A percentile compares a stretch with the other conserved stretches of the same genome.
Evolutionary conservation across 2,329 filamentous ascomycete species (phyloP).

Genomic region (Polychaeton citri): DNA sequence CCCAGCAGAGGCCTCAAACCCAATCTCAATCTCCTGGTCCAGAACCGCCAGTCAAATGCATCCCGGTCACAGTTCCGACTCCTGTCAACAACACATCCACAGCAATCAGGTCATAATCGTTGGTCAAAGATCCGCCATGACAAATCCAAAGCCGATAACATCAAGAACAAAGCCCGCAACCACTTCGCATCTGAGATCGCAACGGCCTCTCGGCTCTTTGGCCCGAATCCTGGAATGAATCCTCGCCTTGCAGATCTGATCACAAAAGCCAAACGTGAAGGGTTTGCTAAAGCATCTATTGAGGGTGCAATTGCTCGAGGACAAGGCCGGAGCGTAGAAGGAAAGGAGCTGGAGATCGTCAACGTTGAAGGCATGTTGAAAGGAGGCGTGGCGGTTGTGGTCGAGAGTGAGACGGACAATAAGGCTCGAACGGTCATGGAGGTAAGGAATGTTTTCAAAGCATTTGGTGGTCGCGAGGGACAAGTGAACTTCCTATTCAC

Average conservation of each 20-base stretch:
- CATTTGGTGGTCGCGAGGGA: conserved; percentile 53
- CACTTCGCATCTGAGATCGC: conserved; percentile 59
- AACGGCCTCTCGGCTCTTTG: conserved; percentile 65
- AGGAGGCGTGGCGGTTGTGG: conserved; percentile 58
- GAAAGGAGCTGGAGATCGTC: conserved; percentile 61
- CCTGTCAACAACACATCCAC: conserved; percentile 8
- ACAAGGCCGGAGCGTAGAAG: conserved; percentile 66
- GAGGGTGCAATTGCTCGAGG: conserved; percentile 78
- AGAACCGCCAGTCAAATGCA: neutral
- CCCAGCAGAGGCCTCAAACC: conserved; percentile 18
- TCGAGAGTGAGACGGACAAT: conserved; percentile 78
- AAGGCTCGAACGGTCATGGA: conserved; percentile 62
- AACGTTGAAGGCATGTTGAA: conserved; percentile 73
- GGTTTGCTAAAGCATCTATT: conserved; percentile 72
- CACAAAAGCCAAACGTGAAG: conserved; percentile 66
- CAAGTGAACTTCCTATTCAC: conserved; percentile 77
- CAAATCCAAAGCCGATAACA: conserved; percentile 73
- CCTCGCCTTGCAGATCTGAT: conserved; percentile 62
- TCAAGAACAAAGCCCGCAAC: conserved; percentile 60
- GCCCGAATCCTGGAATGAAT: conserved; percentile 60
- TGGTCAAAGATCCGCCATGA: conserved; percentile 97
- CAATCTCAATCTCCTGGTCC: neutral
- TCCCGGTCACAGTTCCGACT: conserved; percentile 6
- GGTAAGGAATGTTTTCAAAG: conserved; percentile 57
- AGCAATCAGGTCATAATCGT: conserved; percentile 63